Evolutionary conservation across 2,329 filamentous ascomycete species (phyloP).

Genomic region (Aspergillus sp.): DNA sequence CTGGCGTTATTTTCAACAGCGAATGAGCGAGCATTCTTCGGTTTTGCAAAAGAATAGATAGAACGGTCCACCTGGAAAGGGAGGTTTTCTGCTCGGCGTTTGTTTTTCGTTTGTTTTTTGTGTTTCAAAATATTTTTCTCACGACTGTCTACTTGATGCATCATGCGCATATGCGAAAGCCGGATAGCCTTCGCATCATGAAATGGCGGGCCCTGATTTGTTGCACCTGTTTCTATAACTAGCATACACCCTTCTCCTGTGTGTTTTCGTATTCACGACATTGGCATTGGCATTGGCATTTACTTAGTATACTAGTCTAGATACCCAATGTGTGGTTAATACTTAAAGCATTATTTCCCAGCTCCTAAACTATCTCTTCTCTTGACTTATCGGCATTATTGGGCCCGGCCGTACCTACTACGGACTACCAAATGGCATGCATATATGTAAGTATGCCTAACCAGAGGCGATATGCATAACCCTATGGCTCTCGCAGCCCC

Average conservation of each 20-base stretch:
- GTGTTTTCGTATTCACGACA: neutral
- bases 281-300: slow-evolving; percentile 8
- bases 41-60: slow-evolving; percentile 15
- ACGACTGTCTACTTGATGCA: neutral
- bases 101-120: neutral
- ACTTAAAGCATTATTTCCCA: neutral
- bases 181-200: neutral
- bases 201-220: neutral
- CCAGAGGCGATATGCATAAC: too few species aligned
- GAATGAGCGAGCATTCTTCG: slow-evolving; percentile 21
- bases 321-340: slow-evolving; percentile 12
- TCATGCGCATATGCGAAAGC: neutral
- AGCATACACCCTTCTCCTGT: neutral
- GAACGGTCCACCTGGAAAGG: slow-evolving; percentile 11
- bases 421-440: too few species aligned
- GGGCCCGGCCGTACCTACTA: too few species aligned
- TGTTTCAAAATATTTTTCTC: neutral
- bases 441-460: too few species aligned
- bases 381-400: too few species aligned
- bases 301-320: slow-evolving; percentile 8
- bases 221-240: slow-evolving; percentile 1
- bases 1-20: slow-evolving; percentile 17
- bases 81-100: slow-evolving; percentile 14
- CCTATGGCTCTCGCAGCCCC: too few species aligned
- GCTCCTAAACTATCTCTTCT: neutral